Evolutionary conservation across 2,329 filamentous ascomycete genomes (phyloP).

Genomic region (Sordariomycetes sp.): DNA sequence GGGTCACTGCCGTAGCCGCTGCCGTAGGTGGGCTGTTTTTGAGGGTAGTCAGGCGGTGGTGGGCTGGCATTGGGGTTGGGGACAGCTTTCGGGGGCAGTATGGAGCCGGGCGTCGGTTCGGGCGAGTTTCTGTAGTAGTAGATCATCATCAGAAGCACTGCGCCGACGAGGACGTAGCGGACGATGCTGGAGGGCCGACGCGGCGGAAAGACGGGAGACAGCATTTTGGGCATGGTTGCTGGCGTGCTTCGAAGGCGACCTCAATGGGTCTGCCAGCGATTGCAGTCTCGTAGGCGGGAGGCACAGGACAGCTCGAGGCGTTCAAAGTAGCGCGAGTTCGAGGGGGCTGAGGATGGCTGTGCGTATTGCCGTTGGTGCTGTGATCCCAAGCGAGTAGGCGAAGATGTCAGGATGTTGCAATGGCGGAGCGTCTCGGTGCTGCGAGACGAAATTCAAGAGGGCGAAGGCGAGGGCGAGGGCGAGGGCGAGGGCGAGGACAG

Average conservation of each 20-base stretch:
- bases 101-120: slow-evolving; percentile 1
- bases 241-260: neutral
- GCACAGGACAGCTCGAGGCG: neutral
- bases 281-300: neutral
- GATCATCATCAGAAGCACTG: slow-evolving; percentile 21
- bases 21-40: neutral
- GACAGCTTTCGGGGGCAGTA: slow-evolving; percentile 9
- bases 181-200: slow-evolving; percentile 32
- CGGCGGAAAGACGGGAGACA: slow-evolving; percentile 24
- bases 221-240: slow-evolving; percentile 3
- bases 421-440: too few relatives aligned
- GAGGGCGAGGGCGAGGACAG: too few relatives aligned
- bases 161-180: slow-evolving; percentile 27
- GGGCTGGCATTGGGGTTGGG: neutral
- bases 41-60: neutral
- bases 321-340: too few relatives aligned
- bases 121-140: slow-evolving; percentile 13
- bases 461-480: too few relatives aligned
- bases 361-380: too few relatives aligned
- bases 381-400: too few relatives aligned
- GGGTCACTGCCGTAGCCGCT: neutral
- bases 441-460: too few relatives aligned
- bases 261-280: neutral
- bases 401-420: too few relatives aligned
- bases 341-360: too few relatives aligned